A percentile compares a stretch with the other conserved stretches of the same genome.
Evolutionary conservation across 257 asterid species (phyloP).

Genomic region (Solanum paucissectum): DNA sequence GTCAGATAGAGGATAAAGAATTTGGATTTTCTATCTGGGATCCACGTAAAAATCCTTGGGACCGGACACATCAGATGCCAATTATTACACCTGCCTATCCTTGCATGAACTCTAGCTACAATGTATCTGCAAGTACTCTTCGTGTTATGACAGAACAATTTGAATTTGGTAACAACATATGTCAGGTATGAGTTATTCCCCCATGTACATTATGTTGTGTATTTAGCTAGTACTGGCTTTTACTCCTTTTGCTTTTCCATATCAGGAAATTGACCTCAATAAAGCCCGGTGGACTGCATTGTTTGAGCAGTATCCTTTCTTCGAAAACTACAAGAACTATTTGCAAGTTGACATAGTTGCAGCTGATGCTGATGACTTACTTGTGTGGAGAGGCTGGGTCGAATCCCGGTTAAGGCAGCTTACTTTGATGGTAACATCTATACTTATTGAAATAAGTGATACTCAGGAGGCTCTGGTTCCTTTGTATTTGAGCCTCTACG

Average conservation of each 20-base stretch:
- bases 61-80: constrained; percentile 84
- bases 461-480: neutral
- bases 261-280: constrained; percentile 88
- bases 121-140: constrained; percentile 86
- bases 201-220: neutral
- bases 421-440: constrained; percentile 68
- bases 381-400: constrained; percentile 98
- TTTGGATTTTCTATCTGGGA: constrained; percentile 92
- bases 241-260: neutral
- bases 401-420: constrained; percentile 92
- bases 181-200: constrained; percentile 45
- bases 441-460: constrained; percentile 4
- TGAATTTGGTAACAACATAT: constrained; percentile 56
- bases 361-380: constrained; percentile 75
- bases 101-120: constrained; percentile 98
- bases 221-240: neutral
- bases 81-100: constrained; percentile 98
- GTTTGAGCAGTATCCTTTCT: constrained; percentile 80
- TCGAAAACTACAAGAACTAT: constrained; percentile 80
- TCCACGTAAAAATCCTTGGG: constrained; percentile 87
- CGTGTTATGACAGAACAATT: constrained; percentile 89
- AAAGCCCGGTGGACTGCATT: constrained; percentile 60
- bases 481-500: neutral
- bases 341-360: constrained; percentile 85
- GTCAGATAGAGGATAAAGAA: constrained; percentile 76